Evolutionary conservation across 345 rosid species (phyloP).

Genomic region (Moringa oleifera): DNA sequence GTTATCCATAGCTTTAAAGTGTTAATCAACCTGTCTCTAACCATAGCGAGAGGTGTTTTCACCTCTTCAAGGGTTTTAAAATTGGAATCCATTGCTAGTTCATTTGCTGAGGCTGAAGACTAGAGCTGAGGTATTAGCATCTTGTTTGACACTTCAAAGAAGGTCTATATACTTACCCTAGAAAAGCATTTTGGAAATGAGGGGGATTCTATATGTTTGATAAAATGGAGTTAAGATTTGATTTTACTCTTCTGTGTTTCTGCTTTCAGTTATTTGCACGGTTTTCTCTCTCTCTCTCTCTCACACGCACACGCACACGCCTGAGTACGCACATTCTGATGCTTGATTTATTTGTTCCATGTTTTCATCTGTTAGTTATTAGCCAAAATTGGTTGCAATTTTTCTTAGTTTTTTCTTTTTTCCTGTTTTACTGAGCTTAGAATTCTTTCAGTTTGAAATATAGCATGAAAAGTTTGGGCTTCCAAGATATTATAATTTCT

Average conservation of each 20-base stretch:
- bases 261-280: neutral
- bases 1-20: too few species aligned
- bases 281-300: neutral
- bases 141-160: neutral
- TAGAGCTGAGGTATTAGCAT: neutral
- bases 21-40: too few species aligned
- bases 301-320: neutral
- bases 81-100: neutral
- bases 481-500: conserved; percentile 9
- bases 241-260: neutral
- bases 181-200: neutral
- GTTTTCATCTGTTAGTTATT: too few species aligned
- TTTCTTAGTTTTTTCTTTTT: neutral
- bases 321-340: neutral
- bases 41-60: too few species aligned
- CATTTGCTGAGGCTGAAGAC: neutral
- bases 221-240: neutral
- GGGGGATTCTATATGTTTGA: neutral
- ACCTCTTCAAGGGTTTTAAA: too few species aligned
- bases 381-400: neutral
- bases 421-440: too few species aligned
- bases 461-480: neutral
- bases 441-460: too few species aligned
- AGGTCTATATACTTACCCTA: neutral
- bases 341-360: neutral